Percentiles rank a stretch among this genome's conserved stretches.
phyloP scores from a whole-genome alignment of 306 rosid genomes.

The Cucumis hystrix region DNA sequence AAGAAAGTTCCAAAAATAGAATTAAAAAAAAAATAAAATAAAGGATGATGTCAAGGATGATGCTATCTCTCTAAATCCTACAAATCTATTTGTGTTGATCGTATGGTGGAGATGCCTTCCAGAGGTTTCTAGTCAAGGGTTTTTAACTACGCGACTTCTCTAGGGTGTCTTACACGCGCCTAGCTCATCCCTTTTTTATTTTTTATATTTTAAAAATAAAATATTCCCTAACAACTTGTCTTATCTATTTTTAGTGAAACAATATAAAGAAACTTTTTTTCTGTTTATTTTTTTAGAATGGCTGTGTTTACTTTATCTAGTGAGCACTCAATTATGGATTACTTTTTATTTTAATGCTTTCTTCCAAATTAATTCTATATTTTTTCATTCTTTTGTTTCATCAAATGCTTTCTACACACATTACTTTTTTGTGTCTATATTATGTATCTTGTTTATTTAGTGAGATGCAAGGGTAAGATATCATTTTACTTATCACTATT shows the following conservation, averaged over 20 bases:
- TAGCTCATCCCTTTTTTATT: background rate
- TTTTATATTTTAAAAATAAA: no score
- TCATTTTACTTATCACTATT: no score
- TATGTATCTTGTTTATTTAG: no score
- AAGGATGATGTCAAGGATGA: constrained; percentile 32
- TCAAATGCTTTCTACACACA: background rate
- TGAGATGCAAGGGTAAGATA: no score
- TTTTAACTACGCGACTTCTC: constrained; percentile 19
- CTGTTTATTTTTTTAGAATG: background rate
- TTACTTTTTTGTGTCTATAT: background rate
- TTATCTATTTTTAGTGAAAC: background rate
- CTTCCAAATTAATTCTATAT: background rate
- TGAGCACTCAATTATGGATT: background rate
- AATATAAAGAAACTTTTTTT: background rate
- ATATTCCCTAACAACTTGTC: background rate
- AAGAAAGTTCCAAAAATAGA: background rate
- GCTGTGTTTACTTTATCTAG: background rate
- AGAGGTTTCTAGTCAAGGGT: constrained; percentile 6
- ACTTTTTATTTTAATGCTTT: background rate
- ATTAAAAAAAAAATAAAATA: background rate
- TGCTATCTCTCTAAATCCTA: constrained; percentile 16
- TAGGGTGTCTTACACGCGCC: constrained; percentile 6
- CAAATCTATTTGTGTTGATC: constrained; percentile 32
- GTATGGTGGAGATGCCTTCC: constrained; percentile 19
- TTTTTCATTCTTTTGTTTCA: background rate